These are phyloP conservation scores for Nannochloris sp. DNA, from an alignment of 139 green algal species.

Conservation along the genomic window DNA sequence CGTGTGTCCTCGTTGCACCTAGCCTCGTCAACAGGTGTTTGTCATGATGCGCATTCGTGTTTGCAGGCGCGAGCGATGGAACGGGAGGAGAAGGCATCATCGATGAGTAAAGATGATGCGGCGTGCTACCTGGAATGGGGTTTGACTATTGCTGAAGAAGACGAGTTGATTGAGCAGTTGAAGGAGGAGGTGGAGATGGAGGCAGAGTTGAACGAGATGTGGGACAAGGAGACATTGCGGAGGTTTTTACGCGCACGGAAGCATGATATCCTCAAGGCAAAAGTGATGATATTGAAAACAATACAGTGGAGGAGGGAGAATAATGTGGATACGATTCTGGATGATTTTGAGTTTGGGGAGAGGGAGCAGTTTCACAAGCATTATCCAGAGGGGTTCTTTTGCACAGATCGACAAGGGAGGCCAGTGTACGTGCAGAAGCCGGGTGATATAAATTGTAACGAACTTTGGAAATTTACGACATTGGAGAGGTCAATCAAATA, in stretches of 20 bases:
- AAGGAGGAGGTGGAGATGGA: conserved; percentile 17
- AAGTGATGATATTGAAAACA: conserved; percentile 31
- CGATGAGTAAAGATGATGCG: conserved; percentile 10
- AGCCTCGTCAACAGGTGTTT: neutral
- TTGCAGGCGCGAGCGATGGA: neutral
- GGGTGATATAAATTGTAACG: conserved; percentile 62
- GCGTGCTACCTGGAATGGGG: conserved; percentile 14
- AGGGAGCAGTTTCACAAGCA: neutral
- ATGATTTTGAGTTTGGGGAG: conserved; percentile 71
- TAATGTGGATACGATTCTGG: conserved; percentile 41
- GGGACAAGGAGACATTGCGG: conserved; percentile 23
- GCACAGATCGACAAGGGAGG: conserved; percentile 46
- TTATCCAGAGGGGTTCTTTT: conserved; percentile 1
- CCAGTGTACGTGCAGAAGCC: conserved; percentile 84
- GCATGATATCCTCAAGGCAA: conserved; percentile 38
- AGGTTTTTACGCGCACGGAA: conserved; percentile 47
- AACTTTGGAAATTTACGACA: conserved; percentile 62
- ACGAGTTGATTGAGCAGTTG: conserved; percentile 20
- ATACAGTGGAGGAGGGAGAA: conserved; percentile 29
- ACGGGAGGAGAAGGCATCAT: too few species aligned
- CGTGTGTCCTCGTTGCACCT: neutral
- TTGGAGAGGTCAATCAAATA: conserved; percentile 86
- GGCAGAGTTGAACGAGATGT: conserved; percentile 4
- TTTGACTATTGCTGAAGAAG: conserved; percentile 17
- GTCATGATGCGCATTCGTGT: neutral